Evolutionary conservation across 768 basidiomycete species (phyloP).

Genomic region (Kondoa subrosea): DNA sequence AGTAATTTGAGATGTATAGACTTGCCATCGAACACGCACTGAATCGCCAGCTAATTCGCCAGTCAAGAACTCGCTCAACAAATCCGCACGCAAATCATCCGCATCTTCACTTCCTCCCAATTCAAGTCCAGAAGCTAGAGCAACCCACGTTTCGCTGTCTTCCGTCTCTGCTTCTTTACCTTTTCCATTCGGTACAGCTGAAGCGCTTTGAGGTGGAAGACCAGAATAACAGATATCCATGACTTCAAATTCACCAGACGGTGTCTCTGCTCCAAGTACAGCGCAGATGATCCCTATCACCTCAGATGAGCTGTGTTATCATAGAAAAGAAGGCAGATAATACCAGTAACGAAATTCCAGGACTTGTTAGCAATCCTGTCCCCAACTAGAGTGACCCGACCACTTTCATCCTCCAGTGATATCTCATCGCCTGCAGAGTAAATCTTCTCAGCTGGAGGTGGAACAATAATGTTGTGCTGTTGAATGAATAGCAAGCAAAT

Average conservation of each 20-base stretch:
- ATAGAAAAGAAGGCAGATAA: constrained; percentile 7
- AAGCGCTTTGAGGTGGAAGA: constrained; percentile 51
- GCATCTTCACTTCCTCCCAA: constrained; percentile 43
- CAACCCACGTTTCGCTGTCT: constrained; percentile 73
- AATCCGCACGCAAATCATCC: constrained; percentile 50
- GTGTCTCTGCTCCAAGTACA: constrained; percentile 75
- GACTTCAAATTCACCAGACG: constrained; percentile 80
- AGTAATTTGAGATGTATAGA: not conserved
- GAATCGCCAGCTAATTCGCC: constrained; percentile 60
- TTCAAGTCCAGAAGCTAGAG: constrained; percentile 66
- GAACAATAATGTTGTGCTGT: constrained; percentile 77
- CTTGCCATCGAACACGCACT: constrained; percentile 21
- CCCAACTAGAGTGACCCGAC: constrained; percentile 75
- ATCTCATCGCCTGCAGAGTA: constrained; percentile 59
- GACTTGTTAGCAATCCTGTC: constrained; percentile 40
- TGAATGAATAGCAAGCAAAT: not conserved
- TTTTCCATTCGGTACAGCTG: constrained; percentile 6
- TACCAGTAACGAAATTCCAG: constrained; percentile 57
- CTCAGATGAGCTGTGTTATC: not conserved
- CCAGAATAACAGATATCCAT: constrained; percentile 73
- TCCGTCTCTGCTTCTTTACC: constrained; percentile 39
- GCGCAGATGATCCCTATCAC: constrained; percentile 57
- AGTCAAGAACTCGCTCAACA: constrained; percentile 75
- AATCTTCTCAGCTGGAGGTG: constrained; percentile 57
- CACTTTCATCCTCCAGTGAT: constrained; percentile 92